Percentiles rank a stretch among this genome's conserved stretches.
phyloP scores from a whole-genome alignment of 345 rosid species.

The Arabis hirsuta region DNA sequence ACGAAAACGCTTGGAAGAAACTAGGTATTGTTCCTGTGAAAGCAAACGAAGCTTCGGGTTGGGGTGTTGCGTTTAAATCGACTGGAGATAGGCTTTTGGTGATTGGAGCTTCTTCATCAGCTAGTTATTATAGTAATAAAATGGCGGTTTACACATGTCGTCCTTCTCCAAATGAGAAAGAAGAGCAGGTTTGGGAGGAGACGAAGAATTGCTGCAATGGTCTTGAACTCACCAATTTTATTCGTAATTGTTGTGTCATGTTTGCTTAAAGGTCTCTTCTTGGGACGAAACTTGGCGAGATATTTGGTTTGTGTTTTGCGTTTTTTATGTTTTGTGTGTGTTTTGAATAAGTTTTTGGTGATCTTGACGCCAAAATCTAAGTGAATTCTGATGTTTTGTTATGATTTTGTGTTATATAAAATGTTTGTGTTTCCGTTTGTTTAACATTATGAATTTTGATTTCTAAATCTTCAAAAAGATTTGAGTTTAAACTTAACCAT shows the following conservation, averaged over 20 bases:
- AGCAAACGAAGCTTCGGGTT: slow-evolving; percentile 56
- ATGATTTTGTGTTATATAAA: too few species aligned
- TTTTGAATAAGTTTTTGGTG: slow-evolving; percentile 28
- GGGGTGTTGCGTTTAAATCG: slow-evolving; percentile 64
- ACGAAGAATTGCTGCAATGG: neutral
- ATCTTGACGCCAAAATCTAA: too few species aligned
- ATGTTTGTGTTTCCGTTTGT: too few species aligned
- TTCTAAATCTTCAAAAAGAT: too few species aligned
- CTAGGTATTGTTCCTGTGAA: slow-evolving; percentile 62
- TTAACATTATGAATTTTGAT: too few species aligned
- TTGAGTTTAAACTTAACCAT: too few species aligned
- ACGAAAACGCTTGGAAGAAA: slow-evolving; percentile 58
- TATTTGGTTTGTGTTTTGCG: neutral
- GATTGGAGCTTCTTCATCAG: slow-evolving; percentile 51
- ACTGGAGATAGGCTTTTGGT: slow-evolving; percentile 54
- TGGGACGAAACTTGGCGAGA: neutral
- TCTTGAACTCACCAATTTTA: neutral
- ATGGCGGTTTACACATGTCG: slow-evolving; percentile 64
- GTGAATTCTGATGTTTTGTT: too few species aligned
- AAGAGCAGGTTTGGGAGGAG: slow-evolving; percentile 40
- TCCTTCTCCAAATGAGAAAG: slow-evolving; percentile 45
- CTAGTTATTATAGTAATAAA: slow-evolving; percentile 35
- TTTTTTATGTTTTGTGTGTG: too few species aligned
- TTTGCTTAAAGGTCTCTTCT: slow-evolving; percentile 1
- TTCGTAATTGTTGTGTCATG: slow-evolving; percentile 18